Evolutionary conservation across 1,284 basidiomycete species (phyloP).

Genomic region (Bjerkandera adusta): DNA sequence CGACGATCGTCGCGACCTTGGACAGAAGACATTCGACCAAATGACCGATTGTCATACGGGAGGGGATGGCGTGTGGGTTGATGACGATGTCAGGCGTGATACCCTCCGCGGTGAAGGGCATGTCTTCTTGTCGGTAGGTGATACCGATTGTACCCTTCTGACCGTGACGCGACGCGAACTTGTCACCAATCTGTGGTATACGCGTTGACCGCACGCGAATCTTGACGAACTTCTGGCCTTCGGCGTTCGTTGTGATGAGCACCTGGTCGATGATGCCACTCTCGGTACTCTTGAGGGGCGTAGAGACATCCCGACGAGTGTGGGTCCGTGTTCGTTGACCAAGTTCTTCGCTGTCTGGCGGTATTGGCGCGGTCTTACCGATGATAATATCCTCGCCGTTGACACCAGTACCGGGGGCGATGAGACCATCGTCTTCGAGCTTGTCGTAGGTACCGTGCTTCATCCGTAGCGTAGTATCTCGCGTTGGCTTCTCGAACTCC

Average conservation of each 20-base stretch:
- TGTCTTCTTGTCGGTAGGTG: conserved; percentile 98
- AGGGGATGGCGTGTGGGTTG: conserved; percentile 99
- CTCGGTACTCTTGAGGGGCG: conserved; percentile 97
- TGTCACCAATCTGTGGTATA: conserved; percentile 97
- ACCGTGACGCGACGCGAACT: conserved; percentile 99
- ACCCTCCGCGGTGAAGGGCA: conserved; percentile 98
- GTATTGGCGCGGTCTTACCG: conserved; percentile 97
- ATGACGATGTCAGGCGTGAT: conserved; percentile 97
- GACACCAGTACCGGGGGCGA: conserved; percentile 94
- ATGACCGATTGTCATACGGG: conserved; percentile 99
- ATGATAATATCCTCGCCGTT: conserved; percentile 99
- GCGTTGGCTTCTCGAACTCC: conserved; percentile 96
- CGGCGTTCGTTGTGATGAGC: conserved; percentile 92
- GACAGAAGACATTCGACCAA: conserved; percentile 98
- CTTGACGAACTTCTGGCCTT: conserved; percentile 98
- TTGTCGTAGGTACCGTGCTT: conserved; percentile 99
- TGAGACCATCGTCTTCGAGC: conserved; percentile 93
- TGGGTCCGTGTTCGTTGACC: conserved; percentile 93
- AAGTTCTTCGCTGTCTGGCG: conserved; percentile 94
- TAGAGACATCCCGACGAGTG: conserved; percentile 92
- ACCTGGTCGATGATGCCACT: conserved; percentile 98
- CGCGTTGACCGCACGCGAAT: conserved; percentile 94
- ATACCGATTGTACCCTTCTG: conserved; percentile 99
- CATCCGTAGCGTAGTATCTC: conserved; percentile 93
- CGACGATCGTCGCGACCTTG: conserved; percentile 95